Percentiles rank a stretch among this genome's conserved stretches.
phyloP scores from a whole-genome alignment of 129 eudicot species.

The Tagetes erecta region DNA sequence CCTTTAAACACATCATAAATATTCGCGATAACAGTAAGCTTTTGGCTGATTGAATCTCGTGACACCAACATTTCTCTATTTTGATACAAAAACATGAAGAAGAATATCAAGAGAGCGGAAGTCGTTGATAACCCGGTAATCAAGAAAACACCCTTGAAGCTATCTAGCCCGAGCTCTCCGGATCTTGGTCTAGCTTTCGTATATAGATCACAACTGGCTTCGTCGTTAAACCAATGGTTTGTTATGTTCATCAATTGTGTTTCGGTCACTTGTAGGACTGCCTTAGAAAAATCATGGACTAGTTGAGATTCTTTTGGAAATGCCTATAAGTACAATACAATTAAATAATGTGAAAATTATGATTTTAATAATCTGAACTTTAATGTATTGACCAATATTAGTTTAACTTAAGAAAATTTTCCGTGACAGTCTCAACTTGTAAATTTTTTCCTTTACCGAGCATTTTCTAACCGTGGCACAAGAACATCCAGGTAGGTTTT shows the following conservation, averaged over 20 bases:
- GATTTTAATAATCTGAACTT: too few species aligned
- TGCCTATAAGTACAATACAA: slow-evolving; percentile 11
- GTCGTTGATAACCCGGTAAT: slow-evolving; percentile 8
- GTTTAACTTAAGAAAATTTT: too few species aligned
- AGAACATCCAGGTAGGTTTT: too few species aligned
- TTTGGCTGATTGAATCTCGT: slow-evolving; percentile 9
- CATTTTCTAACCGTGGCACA: too few species aligned
- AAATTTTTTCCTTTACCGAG: too few species aligned
- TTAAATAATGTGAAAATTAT: not conserved
- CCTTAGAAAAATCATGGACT: slow-evolving; percentile 17
- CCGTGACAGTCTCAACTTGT: too few species aligned
- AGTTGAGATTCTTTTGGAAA: slow-evolving; percentile 13
- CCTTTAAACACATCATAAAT: slow-evolving; percentile 17
- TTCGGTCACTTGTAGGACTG: slow-evolving; percentile 25
- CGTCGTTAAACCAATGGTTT: slow-evolving; percentile 13
- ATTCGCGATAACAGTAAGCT: not conserved
- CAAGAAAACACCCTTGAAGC: slow-evolving; percentile 18
- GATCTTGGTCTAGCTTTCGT: not conserved
- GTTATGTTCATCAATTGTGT: slow-evolving; percentile 17
- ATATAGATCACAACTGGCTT: not conserved
- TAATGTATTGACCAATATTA: too few species aligned
- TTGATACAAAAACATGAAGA: slow-evolving; percentile 13
- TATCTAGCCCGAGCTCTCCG: not conserved
- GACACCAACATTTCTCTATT: not conserved
- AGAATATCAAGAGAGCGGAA: slow-evolving; percentile 5